Conservation (phyloP, 306 rosid species). For the Macrotyloma uniflorum region DNA sequence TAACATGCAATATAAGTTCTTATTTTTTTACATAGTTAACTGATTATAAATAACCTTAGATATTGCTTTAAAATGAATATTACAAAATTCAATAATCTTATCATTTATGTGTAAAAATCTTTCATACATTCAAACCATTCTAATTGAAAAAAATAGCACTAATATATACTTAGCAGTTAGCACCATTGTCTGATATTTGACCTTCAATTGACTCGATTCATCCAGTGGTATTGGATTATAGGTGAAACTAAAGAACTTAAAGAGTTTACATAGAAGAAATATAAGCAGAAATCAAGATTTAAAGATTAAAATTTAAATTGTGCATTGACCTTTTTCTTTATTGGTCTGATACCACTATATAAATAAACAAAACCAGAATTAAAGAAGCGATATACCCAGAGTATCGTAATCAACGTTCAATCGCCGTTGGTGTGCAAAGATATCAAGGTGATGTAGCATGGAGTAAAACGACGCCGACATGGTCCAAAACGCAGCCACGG, state of each 20-base stretch:
- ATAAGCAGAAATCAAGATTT: not conserved
- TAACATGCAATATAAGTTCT: not conserved
- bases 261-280: too few relatives aligned
- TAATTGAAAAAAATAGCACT: not conserved
- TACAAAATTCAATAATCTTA: not conserved
- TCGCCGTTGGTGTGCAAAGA: not conserved
- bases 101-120: not conserved
- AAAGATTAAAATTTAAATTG: too few relatives aligned
- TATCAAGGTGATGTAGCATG: slow-evolving; percentile 24
- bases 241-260: too few relatives aligned
- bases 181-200: not conserved
- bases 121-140: too few relatives aligned
- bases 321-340: not conserved
- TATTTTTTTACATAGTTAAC: not conserved
- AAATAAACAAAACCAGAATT: not conserved
- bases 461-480: slow-evolving; percentile 49
- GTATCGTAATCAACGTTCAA: not conserved
- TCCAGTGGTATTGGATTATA: not conserved
- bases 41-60: not conserved
- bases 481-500: slow-evolving; percentile 53
- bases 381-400: slow-evolving; percentile 23
- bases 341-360: not conserved
- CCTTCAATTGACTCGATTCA: not conserved
- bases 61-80: not conserved
- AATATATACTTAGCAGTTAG: not conserved